Conservation (phyloP, 768 basidiomycete genomes). For the Boletus coccyginus region DNA sequence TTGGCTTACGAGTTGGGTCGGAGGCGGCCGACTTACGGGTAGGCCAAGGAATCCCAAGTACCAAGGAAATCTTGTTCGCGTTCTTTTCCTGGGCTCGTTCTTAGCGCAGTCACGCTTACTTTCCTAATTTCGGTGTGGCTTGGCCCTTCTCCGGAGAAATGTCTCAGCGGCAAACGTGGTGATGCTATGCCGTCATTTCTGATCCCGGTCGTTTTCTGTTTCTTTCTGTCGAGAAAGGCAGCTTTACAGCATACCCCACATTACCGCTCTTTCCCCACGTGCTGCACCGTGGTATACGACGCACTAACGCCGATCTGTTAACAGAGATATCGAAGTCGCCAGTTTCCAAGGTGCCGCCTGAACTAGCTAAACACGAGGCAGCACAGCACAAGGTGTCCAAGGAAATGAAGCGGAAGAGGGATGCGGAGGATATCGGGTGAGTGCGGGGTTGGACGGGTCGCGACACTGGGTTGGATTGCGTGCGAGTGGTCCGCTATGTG, state of each 20-base stretch:
- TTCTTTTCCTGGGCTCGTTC: too few relatives aligned
- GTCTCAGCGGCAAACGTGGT: too few relatives aligned
- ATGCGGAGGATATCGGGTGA: conserved; percentile 70
- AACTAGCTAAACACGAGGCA: conserved; percentile 88
- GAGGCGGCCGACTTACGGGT: background rate
- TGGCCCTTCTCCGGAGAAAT: too few relatives aligned
- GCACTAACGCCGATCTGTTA: conserved; percentile 14
- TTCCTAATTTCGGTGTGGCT: too few relatives aligned
- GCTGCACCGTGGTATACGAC: background rate
- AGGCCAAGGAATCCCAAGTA: background rate
- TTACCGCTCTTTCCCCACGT: conserved; percentile 12
- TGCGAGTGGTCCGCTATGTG: too few relatives aligned
- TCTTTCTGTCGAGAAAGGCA: too few relatives aligned
- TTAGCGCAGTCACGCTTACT: too few relatives aligned
- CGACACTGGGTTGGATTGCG: too few relatives aligned
- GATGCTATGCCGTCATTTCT: background rate
- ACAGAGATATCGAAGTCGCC: conserved; percentile 93
- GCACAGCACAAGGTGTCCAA: conserved; percentile 88
- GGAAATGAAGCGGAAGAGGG: conserved; percentile 94
- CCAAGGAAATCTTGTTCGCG: background rate
- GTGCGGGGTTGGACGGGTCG: background rate
- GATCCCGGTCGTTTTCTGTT: background rate
- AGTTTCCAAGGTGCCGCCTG: conserved; percentile 82
- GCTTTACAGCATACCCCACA: background rate
- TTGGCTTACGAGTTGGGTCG: background rate